These are phyloP conservation scores for Oehlia diaphana DNA, from an alignment of 192 early-diverging fungal species.

Conservation along the genomic window DNA sequence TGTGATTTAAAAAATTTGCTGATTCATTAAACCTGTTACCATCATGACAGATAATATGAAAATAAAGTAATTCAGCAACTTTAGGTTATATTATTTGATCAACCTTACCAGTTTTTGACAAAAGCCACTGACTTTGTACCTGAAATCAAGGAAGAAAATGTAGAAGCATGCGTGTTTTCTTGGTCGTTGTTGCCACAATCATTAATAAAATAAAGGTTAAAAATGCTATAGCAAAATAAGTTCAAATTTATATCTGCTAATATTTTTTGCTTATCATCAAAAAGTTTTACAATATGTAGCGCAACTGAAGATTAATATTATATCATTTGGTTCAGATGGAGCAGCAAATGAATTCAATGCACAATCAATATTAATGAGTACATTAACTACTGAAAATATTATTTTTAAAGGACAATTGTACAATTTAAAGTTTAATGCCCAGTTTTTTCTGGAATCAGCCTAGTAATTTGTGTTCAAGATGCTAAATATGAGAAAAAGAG, in stretches of 20 bases:
- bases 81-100: not conserved
- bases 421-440: no score
- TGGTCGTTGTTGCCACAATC: not conserved
- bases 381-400: no score
- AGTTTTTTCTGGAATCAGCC: no score
- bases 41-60: not conserved
- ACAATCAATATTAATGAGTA: no score
- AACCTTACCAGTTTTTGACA: not conserved
- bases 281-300: no score
- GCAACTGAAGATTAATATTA: no score
- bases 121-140: constrained; percentile 38
- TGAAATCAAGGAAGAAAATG: constrained; percentile 29
- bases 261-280: no score
- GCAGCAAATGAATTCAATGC: no score
- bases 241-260: not conserved
- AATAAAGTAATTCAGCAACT: not conserved
- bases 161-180: constrained; percentile 2
- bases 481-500: not conserved
- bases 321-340: no score
- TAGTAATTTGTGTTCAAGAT: not conserved
- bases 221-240: no score
- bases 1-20: not conserved
- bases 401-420: no score
- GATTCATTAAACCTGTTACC: not conserved
- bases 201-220: no score